A percentile compares a stretch with the other conserved stretches of the same genome.
Conservation (phyloP, 306 rosid species). For the Vigna unguiculata region DNA sequence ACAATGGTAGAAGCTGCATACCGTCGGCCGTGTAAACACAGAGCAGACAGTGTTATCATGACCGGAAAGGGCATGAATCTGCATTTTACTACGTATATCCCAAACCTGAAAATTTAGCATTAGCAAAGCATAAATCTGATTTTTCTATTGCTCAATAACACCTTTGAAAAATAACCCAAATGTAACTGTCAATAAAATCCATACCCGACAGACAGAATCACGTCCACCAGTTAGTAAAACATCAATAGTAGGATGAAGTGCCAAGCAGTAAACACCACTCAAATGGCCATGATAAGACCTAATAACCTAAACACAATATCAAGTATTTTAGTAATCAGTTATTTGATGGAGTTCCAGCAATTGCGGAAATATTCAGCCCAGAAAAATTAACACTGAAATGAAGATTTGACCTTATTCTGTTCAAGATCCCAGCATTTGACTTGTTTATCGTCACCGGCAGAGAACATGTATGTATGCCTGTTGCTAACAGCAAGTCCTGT, state of each 20-base stretch:
- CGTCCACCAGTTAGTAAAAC: conserved; percentile 96
- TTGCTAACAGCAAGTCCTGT: conserved; percentile 93
- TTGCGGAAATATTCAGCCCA: conserved; percentile 36
- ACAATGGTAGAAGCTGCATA: conserved; percentile 49
- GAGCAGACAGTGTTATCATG: conserved; percentile 99
- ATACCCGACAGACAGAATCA: conserved; percentile 99
- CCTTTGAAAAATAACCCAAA: not conserved
- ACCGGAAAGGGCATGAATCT: conserved; percentile 88
- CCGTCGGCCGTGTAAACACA: conserved; percentile 91
- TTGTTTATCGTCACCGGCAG: conserved; percentile 98
- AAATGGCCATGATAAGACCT: conserved; percentile 98
- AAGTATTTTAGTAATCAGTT: conserved; percentile 30
- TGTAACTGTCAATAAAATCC: conserved; percentile 44
- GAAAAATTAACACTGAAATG: conserved; percentile 16
- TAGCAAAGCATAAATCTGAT: conserved; percentile 36
- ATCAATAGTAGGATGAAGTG: conserved; percentile 96
- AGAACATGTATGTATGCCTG: conserved; percentile 96
- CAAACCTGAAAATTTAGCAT: conserved; percentile 74
- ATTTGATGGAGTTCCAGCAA: conserved; percentile 21
- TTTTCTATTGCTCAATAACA: conserved; percentile 32
- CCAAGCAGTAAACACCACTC: conserved; percentile 99
- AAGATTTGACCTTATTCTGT: conserved; percentile 81
- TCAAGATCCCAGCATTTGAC: conserved; percentile 99
- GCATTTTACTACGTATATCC: conserved; percentile 98
- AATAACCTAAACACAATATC: conserved; percentile 65